Conservation (phyloP, 2,329 filamentous ascomycete genomes). For the Hypoxylon sp. region DNA sequence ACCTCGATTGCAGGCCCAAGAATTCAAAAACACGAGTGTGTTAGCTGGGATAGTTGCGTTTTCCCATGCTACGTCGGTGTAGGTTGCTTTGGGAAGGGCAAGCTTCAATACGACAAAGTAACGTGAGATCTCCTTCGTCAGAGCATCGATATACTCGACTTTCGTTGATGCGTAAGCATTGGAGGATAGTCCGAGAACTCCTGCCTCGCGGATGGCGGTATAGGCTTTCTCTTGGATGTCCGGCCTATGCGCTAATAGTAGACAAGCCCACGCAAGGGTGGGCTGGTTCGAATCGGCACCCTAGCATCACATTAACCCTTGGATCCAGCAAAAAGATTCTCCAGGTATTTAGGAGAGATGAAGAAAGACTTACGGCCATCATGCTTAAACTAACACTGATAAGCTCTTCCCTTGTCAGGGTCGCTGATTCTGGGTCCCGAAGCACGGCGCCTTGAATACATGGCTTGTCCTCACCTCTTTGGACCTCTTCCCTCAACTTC, state of each 20-base stretch:
- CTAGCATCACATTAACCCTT: conserved; percentile 4
- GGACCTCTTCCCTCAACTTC: conserved; percentile 66
- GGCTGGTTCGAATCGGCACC: conserved; percentile 44
- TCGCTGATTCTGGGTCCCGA: conserved; percentile 70
- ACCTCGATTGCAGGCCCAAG: conserved; percentile 44
- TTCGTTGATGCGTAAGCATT: conserved; percentile 29
- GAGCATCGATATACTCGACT: conserved; percentile 29
- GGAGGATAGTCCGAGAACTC: conserved; percentile 18
- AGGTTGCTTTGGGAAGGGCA: conserved; percentile 35
- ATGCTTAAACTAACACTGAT: conserved; percentile 74
- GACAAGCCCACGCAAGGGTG: conserved; percentile 41
- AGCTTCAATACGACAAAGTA: conserved; percentile 30
- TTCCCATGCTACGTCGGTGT: conserved; percentile 39
- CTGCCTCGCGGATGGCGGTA: conserved; percentile 29
- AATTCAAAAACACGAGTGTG: conserved; percentile 52
- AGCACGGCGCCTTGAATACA: conserved; percentile 74
- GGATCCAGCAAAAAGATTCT: no score
- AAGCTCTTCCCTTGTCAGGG: conserved; percentile 69
- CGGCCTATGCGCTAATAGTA: conserved; percentile 42
- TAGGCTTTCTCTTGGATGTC: conserved; percentile 43
- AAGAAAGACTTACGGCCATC: conserved; percentile 45
- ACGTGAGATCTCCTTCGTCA: conserved; percentile 34
- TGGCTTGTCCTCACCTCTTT: conserved; percentile 68
- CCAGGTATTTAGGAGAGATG: no score
- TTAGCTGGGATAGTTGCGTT: conserved; percentile 58